Percentiles rank a stretch among this genome's conserved stretches.
Evolutionary conservation across 257 asterid species (phyloP).

Genomic region (Linderniella brevidens): DNA sequence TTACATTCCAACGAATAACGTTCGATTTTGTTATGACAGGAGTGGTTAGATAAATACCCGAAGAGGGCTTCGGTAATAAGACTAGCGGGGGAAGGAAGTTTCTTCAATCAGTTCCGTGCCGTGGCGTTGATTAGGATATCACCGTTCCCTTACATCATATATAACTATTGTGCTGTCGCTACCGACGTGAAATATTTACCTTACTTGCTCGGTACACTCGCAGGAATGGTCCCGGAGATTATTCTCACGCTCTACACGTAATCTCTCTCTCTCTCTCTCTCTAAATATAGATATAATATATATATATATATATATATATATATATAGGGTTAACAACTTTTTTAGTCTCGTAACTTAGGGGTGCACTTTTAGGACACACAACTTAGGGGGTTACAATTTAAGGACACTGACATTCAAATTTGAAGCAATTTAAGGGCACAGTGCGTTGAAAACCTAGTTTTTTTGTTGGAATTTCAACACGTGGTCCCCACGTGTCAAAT

Average conservation of each 20-base stretch:
- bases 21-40: constrained; percentile 18
- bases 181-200: constrained; percentile 55
- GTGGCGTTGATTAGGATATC: constrained; percentile 73
- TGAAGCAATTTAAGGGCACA: too few relatives aligned
- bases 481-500: too few relatives aligned
- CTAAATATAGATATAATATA: too few relatives aligned
- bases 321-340: too few relatives aligned
- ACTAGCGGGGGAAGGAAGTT: constrained; percentile 80
- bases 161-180: constrained; percentile 79
- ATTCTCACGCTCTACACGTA: constrained; percentile 79
- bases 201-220: constrained; percentile 52
- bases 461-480: too few relatives aligned
- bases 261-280: constrained; percentile 8
- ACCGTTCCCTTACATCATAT: constrained; percentile 71
- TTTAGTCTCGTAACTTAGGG: too few relatives aligned
- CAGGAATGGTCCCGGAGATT: constrained; percentile 81
- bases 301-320: too few relatives aligned
- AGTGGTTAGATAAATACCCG: constrained; percentile 60
- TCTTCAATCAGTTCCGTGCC: constrained; percentile 65
- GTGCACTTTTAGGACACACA: too few relatives aligned
- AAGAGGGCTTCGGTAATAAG: constrained; percentile 67
- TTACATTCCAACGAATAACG: not conserved
- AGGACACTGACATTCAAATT: too few relatives aligned
- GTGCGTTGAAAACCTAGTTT: too few relatives aligned
- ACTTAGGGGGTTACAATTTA: too few relatives aligned